These are phyloP conservation scores for Penicillium verrucosum DNA, from an alignment of 2,329 filamentous ascomycete genomes.

Conservation along the genomic window DNA sequence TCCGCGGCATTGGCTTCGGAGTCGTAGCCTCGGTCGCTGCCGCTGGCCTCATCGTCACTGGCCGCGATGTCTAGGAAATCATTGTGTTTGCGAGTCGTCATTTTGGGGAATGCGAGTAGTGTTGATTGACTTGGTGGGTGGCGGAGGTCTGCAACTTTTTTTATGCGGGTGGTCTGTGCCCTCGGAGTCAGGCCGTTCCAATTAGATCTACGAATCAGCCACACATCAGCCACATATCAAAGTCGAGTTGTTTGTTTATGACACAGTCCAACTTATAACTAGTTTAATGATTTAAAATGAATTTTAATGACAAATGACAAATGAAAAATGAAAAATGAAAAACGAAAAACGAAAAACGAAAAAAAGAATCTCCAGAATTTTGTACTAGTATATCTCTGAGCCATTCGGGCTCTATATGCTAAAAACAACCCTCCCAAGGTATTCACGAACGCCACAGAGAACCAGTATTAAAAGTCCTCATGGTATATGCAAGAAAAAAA, in stretches of 20 bases:
- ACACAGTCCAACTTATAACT: neutral
- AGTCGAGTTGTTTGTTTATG: neutral
- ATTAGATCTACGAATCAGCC: neutral
- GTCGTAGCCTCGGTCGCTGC: conserved; percentile 41
- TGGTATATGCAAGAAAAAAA: conserved; percentile 4
- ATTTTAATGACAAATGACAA: neutral
- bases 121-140: neutral
- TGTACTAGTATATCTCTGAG: conserved; percentile 12
- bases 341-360: too few species aligned
- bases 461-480: conserved; percentile 17
- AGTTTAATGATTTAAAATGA: neutral
- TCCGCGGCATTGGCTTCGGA: conserved; percentile 43
- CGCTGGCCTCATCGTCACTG: conserved; percentile 37
- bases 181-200: neutral
- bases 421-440: conserved; percentile 7
- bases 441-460: conserved; percentile 21
- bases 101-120: conserved; percentile 14
- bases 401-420: conserved; percentile 14
- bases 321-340: too few species aligned
- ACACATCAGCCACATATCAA: neutral
- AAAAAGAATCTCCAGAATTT: neutral
- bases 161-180: conserved; percentile 16
- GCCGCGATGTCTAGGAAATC: conserved; percentile 39
- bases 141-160: conserved; percentile 7
- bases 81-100: conserved; percentile 40